A percentile compares a stretch with the other conserved stretches of the same genome.
phyloP scores from a whole-genome alignment of 1,139 yeast species.

The Lodderomyces margitis region DNA sequence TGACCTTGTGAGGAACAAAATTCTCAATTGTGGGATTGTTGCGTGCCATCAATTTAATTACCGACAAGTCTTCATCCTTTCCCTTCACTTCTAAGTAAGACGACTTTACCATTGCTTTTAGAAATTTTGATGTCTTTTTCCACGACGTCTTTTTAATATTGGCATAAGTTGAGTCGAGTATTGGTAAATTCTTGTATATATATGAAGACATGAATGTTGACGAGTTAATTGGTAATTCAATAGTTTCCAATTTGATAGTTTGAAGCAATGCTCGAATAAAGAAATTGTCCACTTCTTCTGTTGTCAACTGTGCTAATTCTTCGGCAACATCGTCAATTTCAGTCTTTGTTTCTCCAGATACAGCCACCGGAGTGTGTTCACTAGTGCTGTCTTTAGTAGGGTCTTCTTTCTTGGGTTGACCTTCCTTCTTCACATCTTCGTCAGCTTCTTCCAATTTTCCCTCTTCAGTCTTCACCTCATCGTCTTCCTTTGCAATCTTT shows the following conservation, averaged over 20 bases:
- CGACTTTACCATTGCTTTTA: constrained; percentile 81
- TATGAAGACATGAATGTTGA: constrained; percentile 74
- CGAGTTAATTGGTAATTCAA: constrained; percentile 61
- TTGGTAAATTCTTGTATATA: constrained; percentile 70
- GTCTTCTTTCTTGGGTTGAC: background rate
- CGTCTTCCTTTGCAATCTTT: constrained; percentile 17
- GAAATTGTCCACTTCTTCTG: constrained; percentile 76
- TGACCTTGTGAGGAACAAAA: constrained; percentile 61
- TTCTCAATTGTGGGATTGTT: constrained; percentile 47
- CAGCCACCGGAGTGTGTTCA: background rate
- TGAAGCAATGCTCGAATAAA: constrained; percentile 69
- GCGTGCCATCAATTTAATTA: constrained; percentile 49
- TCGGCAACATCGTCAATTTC: constrained; percentile 11
- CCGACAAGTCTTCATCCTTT: constrained; percentile 67
- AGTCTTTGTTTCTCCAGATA: constrained; percentile 25
- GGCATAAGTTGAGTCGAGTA: constrained; percentile 48
- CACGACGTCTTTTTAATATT: constrained; percentile 81
- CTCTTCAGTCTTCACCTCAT: constrained; percentile 9
- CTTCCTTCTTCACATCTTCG: background rate
- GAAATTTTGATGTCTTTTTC: constrained; percentile 83
- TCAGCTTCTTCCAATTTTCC: background rate
- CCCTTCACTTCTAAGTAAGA: constrained; percentile 68
- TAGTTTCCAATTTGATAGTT: constrained; percentile 55
- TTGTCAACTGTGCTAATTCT: constrained; percentile 30
- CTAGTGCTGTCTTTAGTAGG: background rate